Evolutionary conservation across 2,329 filamentous ascomycete species (phyloP), one percentile per base, ranked within the genome.

Genomic region (Ophiostoma sp.): DNA sequence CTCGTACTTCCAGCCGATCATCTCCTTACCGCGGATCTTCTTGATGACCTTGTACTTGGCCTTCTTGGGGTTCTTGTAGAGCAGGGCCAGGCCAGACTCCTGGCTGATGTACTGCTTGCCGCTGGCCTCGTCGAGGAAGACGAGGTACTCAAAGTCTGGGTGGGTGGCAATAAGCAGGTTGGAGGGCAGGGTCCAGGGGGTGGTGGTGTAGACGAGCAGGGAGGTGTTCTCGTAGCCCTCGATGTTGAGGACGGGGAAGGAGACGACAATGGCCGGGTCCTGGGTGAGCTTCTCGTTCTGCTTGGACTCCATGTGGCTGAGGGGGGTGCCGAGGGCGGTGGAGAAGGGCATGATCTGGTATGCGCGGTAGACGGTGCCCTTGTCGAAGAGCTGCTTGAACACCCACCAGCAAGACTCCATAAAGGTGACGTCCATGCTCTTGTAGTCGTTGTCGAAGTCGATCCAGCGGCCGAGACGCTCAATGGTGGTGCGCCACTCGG

Each of bases 391-490:
- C 78, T 94, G 88, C 83, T 95, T 96, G 84, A 97, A 97, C 23
- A 95, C 91, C 94, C 94, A 97, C 94, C 94, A 98, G 74, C 92
- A 88, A 0, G 91, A 90, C 82, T 97, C 94, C 94, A 97, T 98
- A 81, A 96, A 98, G 27, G 84, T 89, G n/a, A 90, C 85, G 79
- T 98, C 90, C 93, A 97, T 97, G 48, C 93, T 97, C 90, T 97
- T 97, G 84, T 96, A 97, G 79, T 97, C 93, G 76, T 96, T 95
- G 80, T 98, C 94, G 76, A 98, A 97, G 80, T 97, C 94, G 76
- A 97, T 95, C 94, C 94, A 98, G 71, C 94, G 90, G 70, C 94
- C 94, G 57, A 98, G 81, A 72, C 94, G 85, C 77, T 96, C 93
- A 76, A 97, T 91, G 35, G 93, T 96, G 73, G 88, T 82, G 76